Base-by-base conservation (phyloP, 352 stramenopile genomes). In the Blastocystis sp. region DNA sequence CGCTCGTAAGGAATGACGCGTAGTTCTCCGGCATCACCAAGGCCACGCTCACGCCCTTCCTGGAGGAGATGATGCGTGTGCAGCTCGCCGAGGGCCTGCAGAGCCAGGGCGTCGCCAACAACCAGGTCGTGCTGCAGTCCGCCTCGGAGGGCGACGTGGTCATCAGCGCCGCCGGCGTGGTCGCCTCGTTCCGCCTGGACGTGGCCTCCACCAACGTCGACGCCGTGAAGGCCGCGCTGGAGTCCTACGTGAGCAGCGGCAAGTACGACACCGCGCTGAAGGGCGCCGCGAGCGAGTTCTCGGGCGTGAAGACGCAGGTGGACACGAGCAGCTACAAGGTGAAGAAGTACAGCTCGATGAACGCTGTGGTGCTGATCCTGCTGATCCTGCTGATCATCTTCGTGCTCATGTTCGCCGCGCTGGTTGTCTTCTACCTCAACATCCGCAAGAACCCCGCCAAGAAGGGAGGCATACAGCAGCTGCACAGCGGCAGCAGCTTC, bases 281-380 rank as follows among this genome's bases (percentile, higher is more conserved):
- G 52, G 41, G 7, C 23, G 43, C 62, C 10, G 71, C 43, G 7
- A 28, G 19, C 38, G 40, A 41, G 62, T 21, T 64, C 19, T 23
- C 43, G 23, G n/a, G 21, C 21, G 71, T 81, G 71, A 65, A n/a
- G 40, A 38, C 40, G 21, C 14, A n/a, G 11, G 23, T 81, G 41
- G 59, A 67, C 41, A 65, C 52, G 34, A 56, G 28, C 14, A 53
- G 45, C 3, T 81, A 66, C 59, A 64, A 61, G 23, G 71, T 81
- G 71, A 81, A 53, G 52, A 81, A 66, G 48, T 81, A 81, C 52
- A 64, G 40, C 11, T 81, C 71, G 56, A 81, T 81, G 71, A 81
- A 81, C 41, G 71, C 48, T 14, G 71, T 81, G 71, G 71, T 81
- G 9, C 45, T 81, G 28, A 48, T 81, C 7, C 56, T 81, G 45